phyloP scores from a whole-genome alignment of 306 rosid genomes.

The Inga laurina region DNA sequence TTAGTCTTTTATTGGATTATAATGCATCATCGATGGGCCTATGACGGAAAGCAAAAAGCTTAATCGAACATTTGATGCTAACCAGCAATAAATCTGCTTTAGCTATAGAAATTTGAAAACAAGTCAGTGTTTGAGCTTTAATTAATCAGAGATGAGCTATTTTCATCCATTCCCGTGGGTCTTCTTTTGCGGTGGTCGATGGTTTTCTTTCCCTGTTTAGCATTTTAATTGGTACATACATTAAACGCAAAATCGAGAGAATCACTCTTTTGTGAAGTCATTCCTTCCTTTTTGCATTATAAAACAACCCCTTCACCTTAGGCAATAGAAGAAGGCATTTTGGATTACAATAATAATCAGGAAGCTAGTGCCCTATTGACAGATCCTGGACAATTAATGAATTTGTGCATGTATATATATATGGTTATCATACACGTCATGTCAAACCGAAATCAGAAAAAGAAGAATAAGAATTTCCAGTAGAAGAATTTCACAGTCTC shows the following conservation, averaged over 20 bases:
- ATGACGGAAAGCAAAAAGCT: conserved; percentile 32
- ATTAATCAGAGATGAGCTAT: not conserved
- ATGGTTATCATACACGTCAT: not conserved
- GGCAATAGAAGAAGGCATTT: conserved; percentile 16
- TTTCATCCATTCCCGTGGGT: not conserved
- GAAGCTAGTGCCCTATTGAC: not conserved
- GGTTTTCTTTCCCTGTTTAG: not conserved
- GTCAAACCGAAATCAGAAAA: not conserved
- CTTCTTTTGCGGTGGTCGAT: not conserved
- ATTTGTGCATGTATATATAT: not conserved
- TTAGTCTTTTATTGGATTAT: conserved; percentile 32
- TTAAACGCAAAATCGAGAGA: not conserved
- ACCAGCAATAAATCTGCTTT: conserved; percentile 23
- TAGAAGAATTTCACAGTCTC: not conserved
- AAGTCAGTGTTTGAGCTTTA: conserved; percentile 39
- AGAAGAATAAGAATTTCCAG: not conserved
- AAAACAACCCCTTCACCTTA: not conserved
- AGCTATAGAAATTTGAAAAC: conserved; percentile 11
- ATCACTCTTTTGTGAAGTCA: not conserved
- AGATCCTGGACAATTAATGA: conserved; percentile 13
- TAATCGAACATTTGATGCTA: conserved; percentile 37
- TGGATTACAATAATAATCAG: too few species aligned
- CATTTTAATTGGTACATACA: not conserved
- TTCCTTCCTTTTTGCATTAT: not conserved
- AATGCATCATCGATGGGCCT: conserved; percentile 34